A percentile compares a stretch with the other conserved stretches of the same genome.
Conservation (phyloP, 495 filamentous ascomycete species). For the Xylaria grammica region DNA sequence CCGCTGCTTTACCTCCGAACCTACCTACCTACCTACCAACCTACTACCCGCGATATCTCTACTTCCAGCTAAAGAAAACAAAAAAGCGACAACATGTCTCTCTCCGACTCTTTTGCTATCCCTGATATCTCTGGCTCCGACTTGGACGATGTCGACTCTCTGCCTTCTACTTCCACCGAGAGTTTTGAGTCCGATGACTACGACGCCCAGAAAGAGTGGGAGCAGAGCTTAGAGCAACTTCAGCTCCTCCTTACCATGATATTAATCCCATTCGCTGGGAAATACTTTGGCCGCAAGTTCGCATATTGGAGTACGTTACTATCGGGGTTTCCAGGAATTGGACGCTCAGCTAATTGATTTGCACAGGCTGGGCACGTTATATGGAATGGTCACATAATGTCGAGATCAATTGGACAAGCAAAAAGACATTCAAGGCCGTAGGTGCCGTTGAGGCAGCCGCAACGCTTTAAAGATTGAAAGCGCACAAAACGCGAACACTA, state of each 20-base stretch:
- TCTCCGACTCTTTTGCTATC: conserved; percentile 51
- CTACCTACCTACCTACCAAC: neutral
- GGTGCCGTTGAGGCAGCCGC: conserved; percentile 76
- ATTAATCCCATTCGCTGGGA: conserved; percentile 87
- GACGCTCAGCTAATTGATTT: neutral
- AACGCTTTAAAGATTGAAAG: conserved; percentile 58
- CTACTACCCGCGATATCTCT: neutral
- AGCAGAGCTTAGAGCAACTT: conserved; percentile 87
- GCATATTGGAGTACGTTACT: conserved; percentile 87
- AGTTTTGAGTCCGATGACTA: conserved; percentile 65
- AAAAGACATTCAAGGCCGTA: conserved; percentile 63
- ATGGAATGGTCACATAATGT: conserved; percentile 64
- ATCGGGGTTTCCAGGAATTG: neutral
- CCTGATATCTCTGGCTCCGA: conserved; percentile 50
- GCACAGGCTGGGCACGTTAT: conserved; percentile 59
- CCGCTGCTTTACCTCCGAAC: conserved; percentile 26
- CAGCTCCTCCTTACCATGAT: conserved; percentile 94
- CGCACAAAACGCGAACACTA: neutral
- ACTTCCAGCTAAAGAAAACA: too few relatives aligned
- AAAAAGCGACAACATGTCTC: conserved; percentile 41
- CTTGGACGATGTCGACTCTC: conserved; percentile 76
- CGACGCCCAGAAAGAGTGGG: conserved; percentile 93
- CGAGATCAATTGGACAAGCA: conserved; percentile 58
- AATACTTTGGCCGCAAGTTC: conserved; percentile 89
- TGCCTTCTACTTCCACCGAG: conserved; percentile 73